Base-by-base conservation (phyloP, 2,329 filamentous ascomycete genomes). In the Cercospora janseana region DNA sequence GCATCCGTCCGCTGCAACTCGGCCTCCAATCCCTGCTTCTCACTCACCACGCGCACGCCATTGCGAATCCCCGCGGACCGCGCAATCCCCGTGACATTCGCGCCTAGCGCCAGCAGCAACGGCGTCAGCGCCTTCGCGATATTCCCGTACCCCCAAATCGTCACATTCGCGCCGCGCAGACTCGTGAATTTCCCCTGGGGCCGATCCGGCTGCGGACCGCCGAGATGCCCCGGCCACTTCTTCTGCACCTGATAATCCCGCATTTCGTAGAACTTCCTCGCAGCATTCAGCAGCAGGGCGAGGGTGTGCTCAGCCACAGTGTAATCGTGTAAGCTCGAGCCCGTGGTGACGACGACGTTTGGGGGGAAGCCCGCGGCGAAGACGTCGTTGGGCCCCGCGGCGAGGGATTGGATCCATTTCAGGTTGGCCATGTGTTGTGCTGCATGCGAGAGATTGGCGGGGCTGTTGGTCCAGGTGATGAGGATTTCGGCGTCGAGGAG, bases 81-180 rank as follows among this genome's bases (percentile, higher is more conserved):
- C 9, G 83, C 83, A 1, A 86, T 65, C 44, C 83, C 83, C 27
- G 66, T 71, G 12, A 86, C 82, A 1, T 72, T 70, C 8, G 82
- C 79, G 18, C 83, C 83, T 29, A 82, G 73, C 0, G 70, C 72
- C 5, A 71, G 68, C 3, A 85, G 70, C 58, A 74, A 72, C 16
- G 81, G 81, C 4, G 77, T 71, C 28, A 85, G 75, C 1, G 72
- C 72, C 72, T 83, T 82, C 24, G 80, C 82, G 45, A 85, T 85
- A 66, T 84, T 85, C 49, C 82, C 82, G 60, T 81, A 85, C 8
- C 82, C 82, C 82, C 82, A 85, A 60, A 85, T 72, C 24, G 79
- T 67, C 3, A 85, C 71, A 57, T 74, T 74, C 4, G 82, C 80
- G 52, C 78, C 79, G 29, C 79, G 74, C 57, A 85, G 72, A 6